Evolutionary conservation across 768 basidiomycete species (phyloP).

Genomic region (Boletus pseudo-olivaceus): DNA sequence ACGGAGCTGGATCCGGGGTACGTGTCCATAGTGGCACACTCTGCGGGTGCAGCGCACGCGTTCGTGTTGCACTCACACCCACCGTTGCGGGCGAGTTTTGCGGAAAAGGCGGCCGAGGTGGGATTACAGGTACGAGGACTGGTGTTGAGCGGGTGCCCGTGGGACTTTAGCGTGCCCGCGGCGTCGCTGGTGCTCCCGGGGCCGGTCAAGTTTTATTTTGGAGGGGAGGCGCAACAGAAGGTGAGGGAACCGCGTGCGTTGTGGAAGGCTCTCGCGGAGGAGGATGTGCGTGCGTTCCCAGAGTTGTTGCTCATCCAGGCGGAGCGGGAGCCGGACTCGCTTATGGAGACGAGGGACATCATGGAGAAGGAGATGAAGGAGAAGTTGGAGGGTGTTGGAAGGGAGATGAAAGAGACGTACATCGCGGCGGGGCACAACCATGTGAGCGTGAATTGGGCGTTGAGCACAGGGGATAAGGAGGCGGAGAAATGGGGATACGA

Average conservation of each 20-base stretch:
- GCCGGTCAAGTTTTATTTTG: slow-evolving; percentile 28
- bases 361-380: slow-evolving; percentile 41
- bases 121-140: slow-evolving; percentile 38
- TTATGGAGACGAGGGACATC: slow-evolving; percentile 33
- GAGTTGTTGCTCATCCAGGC: slow-evolving; percentile 46
- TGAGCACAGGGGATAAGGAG: slow-evolving; percentile 51
- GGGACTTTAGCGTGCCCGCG: slow-evolving; percentile 32
- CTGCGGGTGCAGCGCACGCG: slow-evolving; percentile 54
- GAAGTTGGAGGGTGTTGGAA: slow-evolving; percentile 28
- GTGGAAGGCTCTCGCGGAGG: slow-evolving; percentile 35
- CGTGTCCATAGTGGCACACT: slow-evolving; percentile 56
- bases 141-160: slow-evolving; percentile 46
- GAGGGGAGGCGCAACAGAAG: slow-evolving; percentile 40
- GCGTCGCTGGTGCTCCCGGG: slow-evolving; percentile 24
- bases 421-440: slow-evolving; percentile 59
- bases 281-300: slow-evolving; percentile 40
- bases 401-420: slow-evolving; percentile 26
- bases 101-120: slow-evolving; percentile 19
- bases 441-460: slow-evolving; percentile 49
- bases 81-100: slow-evolving; percentile 31
- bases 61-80: slow-evolving; percentile 41
- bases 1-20: slow-evolving; percentile 37
- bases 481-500: slow-evolving; percentile 63
- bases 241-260: slow-evolving; percentile 42
- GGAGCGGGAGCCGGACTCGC: slow-evolving; percentile 51